Evolutionary conservation across 352 stramenopile species (phyloP).

Genomic region (Globisporangium canariense): DNA sequence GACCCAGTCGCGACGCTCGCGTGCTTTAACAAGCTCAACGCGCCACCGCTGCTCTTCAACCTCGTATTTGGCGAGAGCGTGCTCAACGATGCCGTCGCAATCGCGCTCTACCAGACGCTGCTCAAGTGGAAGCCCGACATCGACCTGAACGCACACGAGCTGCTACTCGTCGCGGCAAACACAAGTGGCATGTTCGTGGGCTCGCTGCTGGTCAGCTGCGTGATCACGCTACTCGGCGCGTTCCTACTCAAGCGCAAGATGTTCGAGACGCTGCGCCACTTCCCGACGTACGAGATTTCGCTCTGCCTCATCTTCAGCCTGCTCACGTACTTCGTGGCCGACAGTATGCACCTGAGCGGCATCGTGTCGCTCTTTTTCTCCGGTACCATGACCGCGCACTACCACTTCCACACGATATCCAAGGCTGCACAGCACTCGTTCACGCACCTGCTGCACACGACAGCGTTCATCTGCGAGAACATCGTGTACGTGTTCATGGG

Average conservation of each 20-base stretch:
- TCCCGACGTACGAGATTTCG: slow-evolving; percentile 85
- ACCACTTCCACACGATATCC: slow-evolving; percentile 86
- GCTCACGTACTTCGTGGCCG: slow-evolving; percentile 81
- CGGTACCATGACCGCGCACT: slow-evolving; percentile 85
- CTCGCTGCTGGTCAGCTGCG: slow-evolving; percentile 63
- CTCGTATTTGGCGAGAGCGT: slow-evolving; percentile 94
- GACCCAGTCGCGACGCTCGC: slow-evolving; percentile 92
- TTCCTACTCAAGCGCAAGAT: slow-evolving; percentile 76
- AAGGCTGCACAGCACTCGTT: slow-evolving; percentile 80
- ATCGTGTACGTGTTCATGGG: slow-evolving; percentile 89
- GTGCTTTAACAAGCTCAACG: slow-evolving; percentile 90
- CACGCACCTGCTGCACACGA: slow-evolving; percentile 79
- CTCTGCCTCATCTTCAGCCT: slow-evolving; percentile 84
- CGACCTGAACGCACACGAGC: slow-evolving; percentile 56
- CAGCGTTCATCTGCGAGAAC: slow-evolving; percentile 79
- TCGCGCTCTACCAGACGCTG: slow-evolving; percentile 93
- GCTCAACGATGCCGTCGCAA: slow-evolving; percentile 93
- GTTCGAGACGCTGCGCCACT: slow-evolving; percentile 72
- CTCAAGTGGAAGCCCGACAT: slow-evolving; percentile 83
- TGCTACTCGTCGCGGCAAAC: slow-evolving; percentile 61
- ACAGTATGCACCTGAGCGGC: slow-evolving; percentile 79
- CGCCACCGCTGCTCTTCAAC: slow-evolving; percentile 90
- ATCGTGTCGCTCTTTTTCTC: slow-evolving; percentile 95
- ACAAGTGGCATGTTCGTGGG: slow-evolving; percentile 76
- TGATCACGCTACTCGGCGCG: slow-evolving; percentile 70